Conservation (phyloP, 345 rosid species). For the Geranium rotundifolium region DNA sequence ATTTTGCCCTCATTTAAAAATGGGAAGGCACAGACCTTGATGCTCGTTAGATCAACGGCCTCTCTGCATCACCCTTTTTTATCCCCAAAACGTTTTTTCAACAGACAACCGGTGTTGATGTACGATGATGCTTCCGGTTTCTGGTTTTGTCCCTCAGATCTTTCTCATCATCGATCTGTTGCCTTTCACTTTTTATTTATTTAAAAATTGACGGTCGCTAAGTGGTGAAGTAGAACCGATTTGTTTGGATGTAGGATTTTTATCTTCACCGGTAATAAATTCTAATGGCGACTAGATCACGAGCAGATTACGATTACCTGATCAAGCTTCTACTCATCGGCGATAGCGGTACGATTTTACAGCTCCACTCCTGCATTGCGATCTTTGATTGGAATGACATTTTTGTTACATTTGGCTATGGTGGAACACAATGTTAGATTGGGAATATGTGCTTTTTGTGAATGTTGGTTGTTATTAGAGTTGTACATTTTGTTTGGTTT, state of each 20-base stretch:
- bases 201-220: neutral
- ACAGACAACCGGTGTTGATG: constrained; percentile 43
- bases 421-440: too few species aligned
- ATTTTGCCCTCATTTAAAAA: too few species aligned
- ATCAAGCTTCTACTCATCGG: constrained; percentile 63
- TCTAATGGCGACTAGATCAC: constrained; percentile 60
- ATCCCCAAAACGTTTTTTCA: constrained; percentile 6
- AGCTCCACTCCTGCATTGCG: constrained; percentile 3
- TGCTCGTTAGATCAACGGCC: neutral
- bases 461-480: neutral
- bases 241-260: constrained; percentile 20
- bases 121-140: constrained; percentile 16
- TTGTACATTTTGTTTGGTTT: neutral
- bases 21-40: neutral
- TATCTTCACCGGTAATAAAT: neutral
- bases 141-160: constrained; percentile 22
- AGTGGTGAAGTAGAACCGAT: neutral
- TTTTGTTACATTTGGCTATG: too few species aligned
- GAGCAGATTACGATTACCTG: constrained; percentile 72
- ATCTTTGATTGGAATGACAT: neutral
- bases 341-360: constrained; percentile 45
- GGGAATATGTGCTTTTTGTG: neutral
- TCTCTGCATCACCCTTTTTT: neutral
- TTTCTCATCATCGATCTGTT: constrained; percentile 27
- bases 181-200: constrained; percentile 7